Percentiles rank a stretch among this genome's conserved stretches.
Evolutionary conservation across 305 asterid genomes (phyloP).

Genomic region (Fraxinus sp.): DNA sequence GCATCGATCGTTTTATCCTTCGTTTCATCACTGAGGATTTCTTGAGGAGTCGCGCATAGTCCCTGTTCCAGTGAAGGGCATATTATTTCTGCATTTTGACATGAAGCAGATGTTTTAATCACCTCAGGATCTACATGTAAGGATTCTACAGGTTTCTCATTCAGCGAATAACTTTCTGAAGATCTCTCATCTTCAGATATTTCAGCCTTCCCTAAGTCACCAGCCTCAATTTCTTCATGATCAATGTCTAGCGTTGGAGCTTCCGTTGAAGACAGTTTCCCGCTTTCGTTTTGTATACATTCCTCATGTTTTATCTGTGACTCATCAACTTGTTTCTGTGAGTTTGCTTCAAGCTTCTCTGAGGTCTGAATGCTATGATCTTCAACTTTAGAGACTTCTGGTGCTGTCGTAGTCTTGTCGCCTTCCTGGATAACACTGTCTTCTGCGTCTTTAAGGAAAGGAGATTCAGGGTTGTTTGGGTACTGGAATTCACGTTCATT

Average conservation of each 20-base stretch:
- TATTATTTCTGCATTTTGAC: slow-evolving; percentile 27
- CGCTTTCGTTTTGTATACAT: slow-evolving; percentile 22
- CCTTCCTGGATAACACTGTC: slow-evolving; percentile 3
- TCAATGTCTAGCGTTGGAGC: slow-evolving; percentile 21
- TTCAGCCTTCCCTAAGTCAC: slow-evolving; percentile 21
- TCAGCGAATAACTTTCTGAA: slow-evolving; percentile 6
- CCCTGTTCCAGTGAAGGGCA: slow-evolving; percentile 19
- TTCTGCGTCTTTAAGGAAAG: slow-evolving; percentile 19
- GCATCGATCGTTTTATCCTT: slow-evolving; percentile 14
- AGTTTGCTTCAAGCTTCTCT: slow-evolving; percentile 24
- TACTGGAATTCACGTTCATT: neutral
- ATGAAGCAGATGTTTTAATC: slow-evolving; percentile 16
- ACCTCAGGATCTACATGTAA: slow-evolving; percentile 25
- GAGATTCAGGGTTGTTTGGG: neutral
- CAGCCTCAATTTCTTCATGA: slow-evolving; percentile 21
- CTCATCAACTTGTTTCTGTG: slow-evolving; percentile 26
- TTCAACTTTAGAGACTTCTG: slow-evolving; percentile 22
- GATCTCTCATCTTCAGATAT: slow-evolving; percentile 22
- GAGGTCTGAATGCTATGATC: slow-evolving; percentile 7
- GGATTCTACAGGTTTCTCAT: slow-evolving; percentile 31
- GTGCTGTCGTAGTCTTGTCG: slow-evolving; percentile 5
- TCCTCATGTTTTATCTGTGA: slow-evolving; percentile 28
- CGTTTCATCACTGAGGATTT: slow-evolving; percentile 16
- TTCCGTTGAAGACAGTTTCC: slow-evolving; percentile 23
- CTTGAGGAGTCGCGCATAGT: slow-evolving; percentile 19